Evolutionary conservation across 768 basidiomycete species (phyloP), one percentile per base, ranked within the genome.

Genomic region (Mycena leptocephala): DNA sequence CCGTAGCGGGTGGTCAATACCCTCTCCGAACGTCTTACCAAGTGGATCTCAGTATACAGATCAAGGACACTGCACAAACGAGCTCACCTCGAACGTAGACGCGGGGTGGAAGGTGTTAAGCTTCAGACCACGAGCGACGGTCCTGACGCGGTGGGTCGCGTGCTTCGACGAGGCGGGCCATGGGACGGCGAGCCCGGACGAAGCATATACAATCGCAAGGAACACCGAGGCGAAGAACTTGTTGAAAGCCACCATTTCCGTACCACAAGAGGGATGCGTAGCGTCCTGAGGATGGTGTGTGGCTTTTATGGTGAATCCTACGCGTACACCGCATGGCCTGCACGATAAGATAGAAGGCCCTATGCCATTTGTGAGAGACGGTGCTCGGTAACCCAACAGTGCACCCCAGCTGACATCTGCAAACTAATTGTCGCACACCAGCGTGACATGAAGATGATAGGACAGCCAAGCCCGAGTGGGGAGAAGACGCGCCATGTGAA

Each of bases 21-120:
- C 84, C 13, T 71, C 72, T n/a, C 80, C 80, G 67, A 83, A 85
- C 1, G 83, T 83, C 84, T 86, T 13, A 6, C 43, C 43, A 46
- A 18, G 43, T 18, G 16, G 6, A 20, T 46, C 7, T 46, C 18
- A 46, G 43, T 7, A 13, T n/a, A 22, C 43, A 3, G 16, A 20
- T 46, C 43, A 46, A 46, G 18, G 16, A 46, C 18, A 6, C 11
- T 37, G 51, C 11, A 28, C 1, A 43, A 22, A 41, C 4, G 51
- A 39, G 64, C 69, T 56, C 58, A 81, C 83, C 80, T 84, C 81
- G 74, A 72, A 84, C 10, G 78, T 72, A 10, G 78, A 73, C 53
- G 75, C 75, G 37, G 83, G 83, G 63, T 84, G 80, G 76, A 79
- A 82, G 18, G 78, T 72, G 62, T 82, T 78, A 32, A 82, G 72